Percentiles rank a stretch among this genome's conserved stretches.
These are phyloP conservation scores for Lotmaria passim DNA, from an alignment of 208 protist genomes.

Conservation along the genomic window DNA sequence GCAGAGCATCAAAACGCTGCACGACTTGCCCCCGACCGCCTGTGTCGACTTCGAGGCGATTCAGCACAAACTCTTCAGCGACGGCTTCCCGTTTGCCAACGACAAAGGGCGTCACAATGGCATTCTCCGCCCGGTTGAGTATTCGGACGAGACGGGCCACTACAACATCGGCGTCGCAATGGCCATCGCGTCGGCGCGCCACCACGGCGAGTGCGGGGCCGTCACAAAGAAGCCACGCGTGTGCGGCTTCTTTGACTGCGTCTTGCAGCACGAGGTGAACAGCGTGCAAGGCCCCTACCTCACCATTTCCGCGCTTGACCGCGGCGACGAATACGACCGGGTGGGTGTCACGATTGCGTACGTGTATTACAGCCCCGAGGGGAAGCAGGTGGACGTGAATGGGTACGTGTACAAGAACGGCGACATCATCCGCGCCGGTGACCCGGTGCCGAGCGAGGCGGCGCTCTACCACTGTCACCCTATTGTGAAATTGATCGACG, in stretches of 20 bases:
- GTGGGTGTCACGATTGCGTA: constrained; percentile 90
- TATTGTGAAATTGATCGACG: constrained; percentile 86
- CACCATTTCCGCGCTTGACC: constrained; percentile 92
- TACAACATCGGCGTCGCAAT: constrained; percentile 93
- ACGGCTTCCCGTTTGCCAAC: constrained; percentile 51
- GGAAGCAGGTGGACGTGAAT: constrained; percentile 63
- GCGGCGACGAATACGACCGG: constrained; percentile 92
- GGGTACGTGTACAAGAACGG: constrained; percentile 83
- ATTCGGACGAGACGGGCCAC: constrained; percentile 72
- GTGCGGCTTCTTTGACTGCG: constrained; percentile 93
- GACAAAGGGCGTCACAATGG: constrained; percentile 70
- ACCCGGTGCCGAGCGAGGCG: constrained; percentile 84
- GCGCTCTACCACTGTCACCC: constrained; percentile 86
- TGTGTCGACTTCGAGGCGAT: constrained; percentile 90
- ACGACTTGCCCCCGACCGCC: constrained; percentile 61
- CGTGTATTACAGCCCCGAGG: constrained; percentile 78
- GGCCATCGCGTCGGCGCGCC: constrained; percentile 72
- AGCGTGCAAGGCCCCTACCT: constrained; percentile 89
- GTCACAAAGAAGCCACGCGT: constrained; percentile 91
- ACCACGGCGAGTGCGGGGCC: constrained; percentile 90
- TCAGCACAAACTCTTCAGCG: constrained; percentile 64
- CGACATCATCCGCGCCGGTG: constrained; percentile 89
- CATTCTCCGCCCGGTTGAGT: constrained; percentile 75
- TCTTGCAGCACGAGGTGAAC: constrained; percentile 92
- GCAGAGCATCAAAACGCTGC: constrained; percentile 81